A percentile compares a stretch with the other conserved stretches of the same genome.
Conservation (phyloP, 2,329 filamentous ascomycete species). For the Karstenula rhodostoma region DNA sequence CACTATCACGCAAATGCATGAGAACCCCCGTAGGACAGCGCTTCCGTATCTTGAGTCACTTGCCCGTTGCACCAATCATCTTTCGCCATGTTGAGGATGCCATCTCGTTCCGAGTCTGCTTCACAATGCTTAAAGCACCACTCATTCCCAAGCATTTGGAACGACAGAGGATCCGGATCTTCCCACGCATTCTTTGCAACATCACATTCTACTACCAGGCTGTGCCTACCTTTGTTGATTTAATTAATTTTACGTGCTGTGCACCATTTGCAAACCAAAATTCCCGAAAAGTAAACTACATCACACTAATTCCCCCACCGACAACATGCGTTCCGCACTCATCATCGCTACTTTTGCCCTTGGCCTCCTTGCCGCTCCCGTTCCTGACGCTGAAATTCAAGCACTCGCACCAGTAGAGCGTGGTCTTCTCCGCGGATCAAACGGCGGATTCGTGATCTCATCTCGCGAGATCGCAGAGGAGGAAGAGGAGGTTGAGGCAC, state of each 20-base stretch:
- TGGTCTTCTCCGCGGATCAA: no score
- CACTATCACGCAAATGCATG: neutral
- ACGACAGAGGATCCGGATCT: conserved; percentile 12
- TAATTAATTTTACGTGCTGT: conserved; percentile 3
- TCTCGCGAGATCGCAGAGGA: neutral
- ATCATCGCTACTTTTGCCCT: conserved; percentile 11
- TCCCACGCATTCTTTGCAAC: conserved; percentile 11
- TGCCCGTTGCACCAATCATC: neutral
- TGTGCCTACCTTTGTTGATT: conserved; percentile 11
- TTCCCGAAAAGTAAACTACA: neutral
- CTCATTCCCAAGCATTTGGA: neutral
- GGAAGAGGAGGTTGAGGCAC: neutral
- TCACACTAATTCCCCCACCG: neutral
- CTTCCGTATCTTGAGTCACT: conserved; percentile 4
- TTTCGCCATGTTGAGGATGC: neutral
- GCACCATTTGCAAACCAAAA: conserved; percentile 11
- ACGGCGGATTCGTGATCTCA: no score
- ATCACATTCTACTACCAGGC: conserved; percentile 1
- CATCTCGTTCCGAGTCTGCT: neutral
- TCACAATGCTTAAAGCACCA: neutral
- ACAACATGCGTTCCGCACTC: conserved; percentile 8
- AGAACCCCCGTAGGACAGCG: neutral
- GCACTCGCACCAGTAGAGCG: neutral
- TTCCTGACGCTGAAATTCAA: neutral
- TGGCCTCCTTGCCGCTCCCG: neutral